Evolutionary conservation across 331 rosid genomes (phyloP).

Genomic region (Dryas integrifolia): DNA sequence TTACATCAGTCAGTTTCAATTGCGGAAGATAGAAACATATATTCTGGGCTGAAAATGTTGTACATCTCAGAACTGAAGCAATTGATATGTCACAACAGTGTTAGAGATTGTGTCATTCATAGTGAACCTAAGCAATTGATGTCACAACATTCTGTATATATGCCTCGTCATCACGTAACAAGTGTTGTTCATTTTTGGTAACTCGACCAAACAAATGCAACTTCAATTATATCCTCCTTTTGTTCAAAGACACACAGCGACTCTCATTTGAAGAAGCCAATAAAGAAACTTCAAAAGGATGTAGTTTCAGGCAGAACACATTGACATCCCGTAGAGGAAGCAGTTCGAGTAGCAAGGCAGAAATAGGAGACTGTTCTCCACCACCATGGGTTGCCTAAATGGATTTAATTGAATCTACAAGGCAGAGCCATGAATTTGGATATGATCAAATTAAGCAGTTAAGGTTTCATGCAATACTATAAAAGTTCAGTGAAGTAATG

Average conservation of each 20-base stretch:
- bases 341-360: constrained; percentile 94
- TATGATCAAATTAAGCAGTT: constrained; percentile 1
- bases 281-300: background rate
- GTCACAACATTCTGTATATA: too few relatives aligned
- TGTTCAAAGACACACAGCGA: background rate
- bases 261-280: background rate
- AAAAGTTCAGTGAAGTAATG: background rate
- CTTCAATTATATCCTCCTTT: background rate
- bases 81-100: too few relatives aligned
- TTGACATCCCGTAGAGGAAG: constrained; percentile 73
- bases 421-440: constrained; percentile 7
- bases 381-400: constrained; percentile 77
- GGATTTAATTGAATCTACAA: constrained; percentile 89
- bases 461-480: background rate
- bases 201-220: background rate
- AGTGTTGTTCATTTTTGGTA: background rate
- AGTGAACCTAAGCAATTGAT: too few relatives aligned
- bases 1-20: too few relatives aligned
- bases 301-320: background rate
- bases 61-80: too few relatives aligned
- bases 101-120: too few relatives aligned
- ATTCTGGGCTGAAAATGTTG: too few relatives aligned
- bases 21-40: too few relatives aligned
- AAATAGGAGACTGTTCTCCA: constrained; percentile 61
- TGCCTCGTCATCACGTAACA: background rate